Conservation (phyloP, 2,329 filamentous ascomycete species). For the Diaporthe batatas region DNA sequence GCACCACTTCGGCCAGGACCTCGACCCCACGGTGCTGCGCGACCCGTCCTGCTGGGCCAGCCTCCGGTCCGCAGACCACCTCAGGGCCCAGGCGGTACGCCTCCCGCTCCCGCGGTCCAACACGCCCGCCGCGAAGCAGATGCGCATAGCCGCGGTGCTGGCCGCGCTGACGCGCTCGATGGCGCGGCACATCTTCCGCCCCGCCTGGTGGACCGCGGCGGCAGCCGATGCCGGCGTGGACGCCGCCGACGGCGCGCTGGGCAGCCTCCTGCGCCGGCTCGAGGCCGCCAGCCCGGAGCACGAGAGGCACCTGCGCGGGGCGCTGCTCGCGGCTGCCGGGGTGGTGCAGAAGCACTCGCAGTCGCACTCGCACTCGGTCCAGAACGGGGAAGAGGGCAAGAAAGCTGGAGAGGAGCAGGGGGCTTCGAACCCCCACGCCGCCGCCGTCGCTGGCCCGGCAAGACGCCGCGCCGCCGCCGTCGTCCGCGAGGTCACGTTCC, state of each 20-base stretch:
- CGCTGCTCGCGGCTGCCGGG: constrained; percentile 46
- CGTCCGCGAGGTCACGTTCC: constrained; percentile 52
- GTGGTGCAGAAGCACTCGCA: neutral
- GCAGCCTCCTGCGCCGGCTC: constrained; percentile 49
- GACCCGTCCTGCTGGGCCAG: constrained; percentile 53
- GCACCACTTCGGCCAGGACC: constrained; percentile 50
- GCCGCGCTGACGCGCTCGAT: constrained; percentile 51
- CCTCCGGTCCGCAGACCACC: constrained; percentile 50
- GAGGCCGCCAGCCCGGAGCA: constrained; percentile 49
- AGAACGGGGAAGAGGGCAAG: neutral
- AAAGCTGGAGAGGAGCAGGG: neutral
- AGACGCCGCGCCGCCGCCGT: constrained; percentile 49
- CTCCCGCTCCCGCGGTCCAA: constrained; percentile 53
- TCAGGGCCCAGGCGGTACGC: constrained; percentile 49
- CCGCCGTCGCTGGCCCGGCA: constrained; percentile 38
- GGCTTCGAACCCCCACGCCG: too few relatives aligned
- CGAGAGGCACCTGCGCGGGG: constrained; percentile 51
- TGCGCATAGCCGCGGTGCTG: constrained; percentile 53
- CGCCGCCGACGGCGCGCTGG: constrained; percentile 45
- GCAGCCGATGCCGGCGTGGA: constrained; percentile 42
- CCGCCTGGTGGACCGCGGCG: constrained; percentile 49
- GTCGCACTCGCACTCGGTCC: too few relatives aligned
- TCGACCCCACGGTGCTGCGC: constrained; percentile 49
- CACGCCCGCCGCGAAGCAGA: constrained; percentile 52
- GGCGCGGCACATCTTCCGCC: constrained; percentile 52